These are phyloP conservation scores for Suhomyces maxii DNA, from an alignment of 1,139 yeast genomes.

Conservation along the genomic window DNA sequence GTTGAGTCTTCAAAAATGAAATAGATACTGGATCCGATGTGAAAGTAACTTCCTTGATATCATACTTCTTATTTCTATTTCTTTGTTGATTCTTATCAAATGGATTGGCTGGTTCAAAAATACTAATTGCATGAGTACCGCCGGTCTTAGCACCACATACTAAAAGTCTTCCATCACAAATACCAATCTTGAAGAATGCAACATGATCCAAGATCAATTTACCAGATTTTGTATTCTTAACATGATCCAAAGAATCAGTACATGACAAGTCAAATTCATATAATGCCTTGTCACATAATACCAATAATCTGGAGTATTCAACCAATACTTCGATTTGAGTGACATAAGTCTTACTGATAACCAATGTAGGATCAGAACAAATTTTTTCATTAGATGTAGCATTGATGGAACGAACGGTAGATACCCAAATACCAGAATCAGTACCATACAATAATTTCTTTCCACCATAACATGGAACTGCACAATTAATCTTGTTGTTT, in stretches of 20 bases:
- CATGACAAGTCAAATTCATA: slow-evolving; percentile 76
- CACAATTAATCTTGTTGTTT: slow-evolving; percentile 80
- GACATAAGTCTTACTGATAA: slow-evolving; percentile 73
- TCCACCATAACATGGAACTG: slow-evolving; percentile 94
- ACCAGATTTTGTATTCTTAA: slow-evolving; percentile 70
- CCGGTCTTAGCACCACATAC: slow-evolving; percentile 88
- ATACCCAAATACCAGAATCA: slow-evolving; percentile 84
- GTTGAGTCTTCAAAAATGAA: slow-evolving; percentile 81
- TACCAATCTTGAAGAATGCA: slow-evolving; percentile 87
- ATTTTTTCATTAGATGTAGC: slow-evolving; percentile 46
- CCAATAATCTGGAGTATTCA: slow-evolving; percentile 81
- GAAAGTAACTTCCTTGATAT: slow-evolving; percentile 74
- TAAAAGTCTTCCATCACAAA: slow-evolving; percentile 83
- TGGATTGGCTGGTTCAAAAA: slow-evolving; percentile 73
- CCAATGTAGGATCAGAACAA: slow-evolving; percentile 75
- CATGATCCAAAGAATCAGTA: slow-evolving; percentile 67
- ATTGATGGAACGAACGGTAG: slow-evolving; percentile 55
- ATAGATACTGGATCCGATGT: slow-evolving; percentile 89
- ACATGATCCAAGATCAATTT: slow-evolving; percentile 83
- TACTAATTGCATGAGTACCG: slow-evolving; percentile 72
- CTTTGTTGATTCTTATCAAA: slow-evolving; percentile 57
- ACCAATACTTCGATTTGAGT: slow-evolving; percentile 91
- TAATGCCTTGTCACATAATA: slow-evolving; percentile 78
- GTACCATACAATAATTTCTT: slow-evolving; percentile 88
- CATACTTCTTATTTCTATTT: slow-evolving; percentile 65